A percentile compares a stretch with the other conserved stretches of the same genome.
Conservation (phyloP, 305 asterid genomes). For the Nicotiana rustica region DNA sequence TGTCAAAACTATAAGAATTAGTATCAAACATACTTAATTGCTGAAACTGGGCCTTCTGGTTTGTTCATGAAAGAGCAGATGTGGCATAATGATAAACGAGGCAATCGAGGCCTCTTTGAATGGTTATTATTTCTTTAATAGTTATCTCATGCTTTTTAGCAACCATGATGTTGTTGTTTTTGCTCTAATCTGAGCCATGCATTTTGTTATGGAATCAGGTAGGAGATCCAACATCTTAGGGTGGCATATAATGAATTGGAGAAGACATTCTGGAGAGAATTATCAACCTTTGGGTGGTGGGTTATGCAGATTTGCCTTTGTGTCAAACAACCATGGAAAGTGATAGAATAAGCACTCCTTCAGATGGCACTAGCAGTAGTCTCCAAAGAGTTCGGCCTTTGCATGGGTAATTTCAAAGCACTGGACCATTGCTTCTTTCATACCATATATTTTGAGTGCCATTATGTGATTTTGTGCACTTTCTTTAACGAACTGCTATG, state of each 20-base stretch:
- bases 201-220: conserved; percentile 54
- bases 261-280: conserved; percentile 57
- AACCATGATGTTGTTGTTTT: conserved; percentile 17
- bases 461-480: conserved; percentile 24
- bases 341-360: conserved; percentile 59
- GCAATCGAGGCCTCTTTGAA: neutral
- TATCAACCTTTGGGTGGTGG: conserved; percentile 55
- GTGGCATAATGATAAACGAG: neutral
- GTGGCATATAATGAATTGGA: conserved; percentile 75
- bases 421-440: neutral
- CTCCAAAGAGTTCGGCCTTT: conserved; percentile 67
- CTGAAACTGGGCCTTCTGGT: conserved; percentile 1
- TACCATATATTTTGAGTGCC: conserved; percentile 33
- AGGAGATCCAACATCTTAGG: conserved; percentile 50
- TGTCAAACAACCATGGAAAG: conserved; percentile 69
- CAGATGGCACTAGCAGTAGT: conserved; percentile 60
- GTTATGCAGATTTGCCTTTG: conserved; percentile 51
- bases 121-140: conserved; percentile 13
- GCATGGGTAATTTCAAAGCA: conserved; percentile 70
- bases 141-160: conserved; percentile 15
- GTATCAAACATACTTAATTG: neutral
- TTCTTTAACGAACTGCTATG: neutral
- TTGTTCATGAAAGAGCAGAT: conserved; percentile 22
- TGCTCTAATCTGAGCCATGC: conserved; percentile 41
- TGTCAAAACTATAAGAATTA: neutral